Base-by-base conservation (phyloP, 257 asterid species). In the Schizonepeta tenuifolia region DNA sequence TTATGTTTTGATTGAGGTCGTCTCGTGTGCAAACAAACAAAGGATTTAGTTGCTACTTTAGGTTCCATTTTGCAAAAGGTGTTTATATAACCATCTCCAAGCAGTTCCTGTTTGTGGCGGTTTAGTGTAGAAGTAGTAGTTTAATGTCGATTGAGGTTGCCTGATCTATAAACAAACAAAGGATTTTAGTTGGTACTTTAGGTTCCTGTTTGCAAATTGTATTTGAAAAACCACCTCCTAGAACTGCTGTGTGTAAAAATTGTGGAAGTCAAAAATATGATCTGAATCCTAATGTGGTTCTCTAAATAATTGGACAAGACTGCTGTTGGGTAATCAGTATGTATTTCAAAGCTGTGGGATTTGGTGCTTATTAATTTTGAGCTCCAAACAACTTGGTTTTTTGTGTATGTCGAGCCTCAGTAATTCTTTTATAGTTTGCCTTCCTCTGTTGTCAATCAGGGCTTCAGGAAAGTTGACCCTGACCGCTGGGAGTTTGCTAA, bases 401-500 rank as follows among this genome's bases (percentile, higher is more conserved):
- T 3, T 73, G 17, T 58, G 53, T 59, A 24, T 76, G 70, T 65
- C 3, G 78, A 77, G 76, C 75, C 72, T 74, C 77, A 44, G 73
- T 78, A 68, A 73, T 82, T 75, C 76, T 60, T 80, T 84, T 78
- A 82, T 84, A 78, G 83, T 82, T 74, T 68, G 81, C 79, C 78
- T 75, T 79, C 70, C 73, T 78, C 72, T 77, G 65, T 71, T 75
- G 50, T 68, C 22, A 31, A 73, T 55, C 72, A 88, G 95, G 95
- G 95, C 50, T 88, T 88, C 86, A 84, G 87, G 82, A 88, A 90
- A 75, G 90, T 89, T 44, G 89, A 88, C 33, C 85, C 90, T 1
- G 91, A 85, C 62, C 87, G 85, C 28, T 81, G 86, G 86, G 93
- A 85, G 68, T 85, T 88, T 47, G 89, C 89, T 3, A 87, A 88